These are phyloP conservation scores for Parastagonospora avenae DNA, from an alignment of 2,329 filamentous ascomycete species.

Conservation along the genomic window DNA sequence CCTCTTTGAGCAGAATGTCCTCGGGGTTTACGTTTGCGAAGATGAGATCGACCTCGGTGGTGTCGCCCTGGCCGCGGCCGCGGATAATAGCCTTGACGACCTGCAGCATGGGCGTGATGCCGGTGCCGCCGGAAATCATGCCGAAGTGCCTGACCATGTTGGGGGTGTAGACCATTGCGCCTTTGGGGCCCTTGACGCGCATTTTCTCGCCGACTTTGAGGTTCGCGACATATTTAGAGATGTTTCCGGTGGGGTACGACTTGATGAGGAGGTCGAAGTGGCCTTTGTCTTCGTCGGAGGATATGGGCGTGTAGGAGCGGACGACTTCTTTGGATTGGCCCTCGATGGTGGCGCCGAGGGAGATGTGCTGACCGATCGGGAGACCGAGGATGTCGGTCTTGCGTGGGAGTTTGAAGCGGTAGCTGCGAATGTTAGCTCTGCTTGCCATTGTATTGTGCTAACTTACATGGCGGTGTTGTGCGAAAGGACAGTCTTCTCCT, in stretches of 20 bases:
- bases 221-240: slow-evolving; percentile 87
- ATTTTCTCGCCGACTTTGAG: slow-evolving; percentile 80
- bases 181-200: slow-evolving; percentile 92
- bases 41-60: slow-evolving; percentile 84
- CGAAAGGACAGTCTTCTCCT: slow-evolving; percentile 92
- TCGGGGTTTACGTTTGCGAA: slow-evolving; percentile 95
- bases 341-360: slow-evolving; percentile 69
- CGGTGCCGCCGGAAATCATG: slow-evolving; percentile 97
- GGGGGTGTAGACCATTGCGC: slow-evolving; percentile 94
- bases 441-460: background rate
- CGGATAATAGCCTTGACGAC: slow-evolving; percentile 88
- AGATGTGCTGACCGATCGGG: slow-evolving; percentile 98
- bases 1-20: slow-evolving; percentile 92
- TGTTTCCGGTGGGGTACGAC: slow-evolving; percentile 96
- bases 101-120: slow-evolving; percentile 98
- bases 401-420: slow-evolving; percentile 86
- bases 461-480: slow-evolving; percentile 96
- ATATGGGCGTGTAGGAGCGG: slow-evolving; percentile 51
- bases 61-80: slow-evolving; percentile 75
- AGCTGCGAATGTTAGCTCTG: slow-evolving; percentile 58
- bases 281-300: slow-evolving; percentile 63
- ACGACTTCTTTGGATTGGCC: slow-evolving; percentile 51
- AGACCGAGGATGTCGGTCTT: slow-evolving; percentile 85
- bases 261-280: slow-evolving; percentile 98
- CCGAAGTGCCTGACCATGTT: slow-evolving; percentile 97